Conservation (phyloP, 2,329 filamentous ascomycete genomes). For the Drechslera avenae region DNA sequence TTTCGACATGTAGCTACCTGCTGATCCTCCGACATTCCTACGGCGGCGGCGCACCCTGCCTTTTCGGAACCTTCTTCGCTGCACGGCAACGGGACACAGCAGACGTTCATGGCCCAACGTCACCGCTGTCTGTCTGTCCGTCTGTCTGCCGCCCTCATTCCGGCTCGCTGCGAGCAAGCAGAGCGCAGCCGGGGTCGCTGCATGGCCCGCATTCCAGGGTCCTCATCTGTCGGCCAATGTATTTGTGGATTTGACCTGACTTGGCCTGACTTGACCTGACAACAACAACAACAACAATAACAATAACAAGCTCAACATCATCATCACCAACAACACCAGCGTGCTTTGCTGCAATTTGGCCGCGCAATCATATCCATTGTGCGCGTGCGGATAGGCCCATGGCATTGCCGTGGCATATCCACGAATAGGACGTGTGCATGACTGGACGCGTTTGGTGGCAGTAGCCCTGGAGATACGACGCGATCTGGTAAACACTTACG, state of each 20-base stretch:
- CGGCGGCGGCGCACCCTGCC: constrained; percentile 11
- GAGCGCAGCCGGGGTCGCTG: constrained; percentile 24
- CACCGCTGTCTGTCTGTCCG: constrained; percentile 14
- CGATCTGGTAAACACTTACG: constrained; percentile 27
- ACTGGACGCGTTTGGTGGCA: constrained; percentile 24
- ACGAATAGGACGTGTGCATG: constrained; percentile 14
- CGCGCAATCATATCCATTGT: constrained; percentile 1
- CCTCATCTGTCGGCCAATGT: neutral
- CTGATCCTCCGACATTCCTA: constrained; percentile 9
- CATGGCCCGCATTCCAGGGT: constrained; percentile 30
- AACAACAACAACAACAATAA: too few relatives aligned
- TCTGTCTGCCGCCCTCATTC: too few relatives aligned
- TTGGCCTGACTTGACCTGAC: neutral
- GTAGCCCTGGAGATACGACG: constrained; percentile 23
- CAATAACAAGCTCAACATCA: too few relatives aligned
- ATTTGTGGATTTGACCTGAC: too few relatives aligned
- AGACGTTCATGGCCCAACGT: constrained; percentile 25
- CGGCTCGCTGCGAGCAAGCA: constrained; percentile 20
- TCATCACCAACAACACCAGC: too few relatives aligned
- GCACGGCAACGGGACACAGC: constrained; percentile 33
- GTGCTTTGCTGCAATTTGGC: constrained; percentile 17
- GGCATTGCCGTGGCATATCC: constrained; percentile 11
- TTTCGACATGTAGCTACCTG: constrained; percentile 12
- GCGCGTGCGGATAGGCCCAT: constrained; percentile 10
- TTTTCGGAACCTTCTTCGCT: constrained; percentile 27